Percentiles rank a stretch among this genome's conserved stretches.
These are phyloP conservation scores for Epichloe glyceriae DNA, from an alignment of 2,329 filamentous ascomycete species.

Conservation along the genomic window DNA sequence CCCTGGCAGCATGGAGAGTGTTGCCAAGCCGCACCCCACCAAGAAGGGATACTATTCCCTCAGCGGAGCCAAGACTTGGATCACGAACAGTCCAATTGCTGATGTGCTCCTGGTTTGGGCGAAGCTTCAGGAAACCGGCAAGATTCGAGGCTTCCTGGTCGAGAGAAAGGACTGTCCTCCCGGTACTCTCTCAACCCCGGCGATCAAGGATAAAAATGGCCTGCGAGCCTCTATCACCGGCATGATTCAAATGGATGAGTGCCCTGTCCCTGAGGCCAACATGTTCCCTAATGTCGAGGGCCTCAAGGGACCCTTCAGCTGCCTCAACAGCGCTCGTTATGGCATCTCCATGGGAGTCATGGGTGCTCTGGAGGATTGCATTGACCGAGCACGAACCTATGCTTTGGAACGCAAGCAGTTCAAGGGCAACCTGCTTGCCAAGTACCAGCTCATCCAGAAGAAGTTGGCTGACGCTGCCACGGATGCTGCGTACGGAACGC, in stretches of 20 bases:
- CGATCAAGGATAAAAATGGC: constrained; percentile 91
- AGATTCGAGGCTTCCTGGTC: constrained; percentile 86
- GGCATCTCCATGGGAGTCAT: constrained; percentile 92
- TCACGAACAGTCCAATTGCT: constrained; percentile 84
- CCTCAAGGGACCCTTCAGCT: constrained; percentile 78
- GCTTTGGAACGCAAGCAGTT: constrained; percentile 92
- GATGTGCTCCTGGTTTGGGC: constrained; percentile 85
- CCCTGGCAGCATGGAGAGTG: constrained; percentile 80
- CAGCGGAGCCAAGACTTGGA: constrained; percentile 84
- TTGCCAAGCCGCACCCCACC: constrained; percentile 69
- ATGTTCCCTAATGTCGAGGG: constrained; percentile 91
- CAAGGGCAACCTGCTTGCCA: constrained; percentile 86
- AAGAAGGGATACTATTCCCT: constrained; percentile 73
- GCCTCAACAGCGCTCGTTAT: constrained; percentile 84
- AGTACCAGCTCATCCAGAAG: constrained; percentile 95
- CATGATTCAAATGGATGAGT: constrained; percentile 92
- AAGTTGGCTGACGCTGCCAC: constrained; percentile 89
- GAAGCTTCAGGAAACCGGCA: constrained; percentile 78
- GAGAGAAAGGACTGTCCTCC: constrained; percentile 75
- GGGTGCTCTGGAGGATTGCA: constrained; percentile 86
- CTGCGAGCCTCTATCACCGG: constrained; percentile 87
- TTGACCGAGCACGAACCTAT: constrained; percentile 69
- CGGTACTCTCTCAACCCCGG: constrained; percentile 80
- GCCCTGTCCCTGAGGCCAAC: constrained; percentile 76
- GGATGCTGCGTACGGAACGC: constrained; percentile 80